These are phyloP conservation scores for Xylaria intraflava DNA, from an alignment of 495 filamentous ascomycete genomes.

Conservation along the genomic window DNA sequence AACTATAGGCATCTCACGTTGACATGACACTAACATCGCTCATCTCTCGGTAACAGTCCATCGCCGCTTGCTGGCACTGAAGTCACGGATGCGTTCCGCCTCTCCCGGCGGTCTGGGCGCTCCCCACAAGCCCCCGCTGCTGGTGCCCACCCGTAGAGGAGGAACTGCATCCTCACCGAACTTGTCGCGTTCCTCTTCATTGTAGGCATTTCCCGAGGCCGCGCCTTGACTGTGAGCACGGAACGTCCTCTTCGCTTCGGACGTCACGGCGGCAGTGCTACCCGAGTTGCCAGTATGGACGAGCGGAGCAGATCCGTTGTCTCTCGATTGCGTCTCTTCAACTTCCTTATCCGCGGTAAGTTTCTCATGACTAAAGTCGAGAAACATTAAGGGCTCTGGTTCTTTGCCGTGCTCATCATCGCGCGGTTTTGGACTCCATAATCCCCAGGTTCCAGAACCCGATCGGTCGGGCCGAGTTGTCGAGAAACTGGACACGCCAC, in stretches of 20 bases:
- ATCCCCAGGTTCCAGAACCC: constrained; percentile 27
- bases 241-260: background rate
- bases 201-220: background rate
- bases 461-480: constrained; percentile 16
- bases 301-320: background rate
- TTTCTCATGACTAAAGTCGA: constrained; percentile 37
- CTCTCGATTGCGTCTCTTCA: background rate
- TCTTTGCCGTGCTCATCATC: constrained; percentile 29
- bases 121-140: constrained; percentile 35
- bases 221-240: background rate
- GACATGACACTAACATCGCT: background rate
- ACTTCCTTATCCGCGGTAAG: background rate
- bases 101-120: constrained; percentile 29
- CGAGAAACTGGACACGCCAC: constrained; percentile 28
- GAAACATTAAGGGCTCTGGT: constrained; percentile 38
- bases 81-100: constrained; percentile 31
- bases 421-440: constrained; percentile 32
- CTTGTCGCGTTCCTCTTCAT: constrained; percentile 19
- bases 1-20: background rate
- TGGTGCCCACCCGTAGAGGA: constrained; percentile 17
- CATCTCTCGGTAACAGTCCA: constrained; percentile 42
- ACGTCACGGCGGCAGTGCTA: background rate
- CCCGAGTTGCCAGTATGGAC: background rate
- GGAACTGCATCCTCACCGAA: constrained; percentile 17
- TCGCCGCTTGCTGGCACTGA: constrained; percentile 34